A percentile compares a stretch with the other conserved stretches of the same genome.
phyloP scores from a whole-genome alignment of 768 basidiomycete species.

The Suillus luteus region DNA sequence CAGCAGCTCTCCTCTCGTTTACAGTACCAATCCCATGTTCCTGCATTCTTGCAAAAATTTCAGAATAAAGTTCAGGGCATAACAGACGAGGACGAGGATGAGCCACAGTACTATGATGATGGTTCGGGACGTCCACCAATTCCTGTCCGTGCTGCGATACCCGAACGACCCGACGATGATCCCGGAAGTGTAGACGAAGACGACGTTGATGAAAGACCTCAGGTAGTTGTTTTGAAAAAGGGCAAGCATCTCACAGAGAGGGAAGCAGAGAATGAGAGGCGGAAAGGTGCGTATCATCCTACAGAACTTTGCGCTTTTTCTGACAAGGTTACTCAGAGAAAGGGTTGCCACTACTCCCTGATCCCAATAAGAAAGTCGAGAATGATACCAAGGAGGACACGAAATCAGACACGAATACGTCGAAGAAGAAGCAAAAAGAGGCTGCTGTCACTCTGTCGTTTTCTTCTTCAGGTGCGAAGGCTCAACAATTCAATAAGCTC shows the following conservation, averaged over 20 bases:
- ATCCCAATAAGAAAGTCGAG: slow-evolving; percentile 31
- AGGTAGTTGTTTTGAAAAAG: slow-evolving; percentile 84
- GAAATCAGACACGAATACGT: slow-evolving; percentile 18
- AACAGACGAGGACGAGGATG: slow-evolving; percentile 50
- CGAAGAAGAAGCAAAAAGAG: slow-evolving; percentile 23
- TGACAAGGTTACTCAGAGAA: slow-evolving; percentile 46
- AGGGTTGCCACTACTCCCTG: slow-evolving; percentile 57
- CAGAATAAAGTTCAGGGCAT: slow-evolving; percentile 63
- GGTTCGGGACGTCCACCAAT: slow-evolving; percentile 75
- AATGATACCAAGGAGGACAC: slow-evolving; percentile 32
- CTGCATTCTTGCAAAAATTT: slow-evolving; percentile 66
- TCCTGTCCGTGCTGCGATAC: slow-evolving; percentile 70
- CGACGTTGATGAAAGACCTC: slow-evolving; percentile 77
- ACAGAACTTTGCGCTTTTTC: slow-evolving; percentile 8
- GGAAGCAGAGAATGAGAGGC: slow-evolving; percentile 76
- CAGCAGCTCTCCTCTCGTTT: slow-evolving; percentile 74
- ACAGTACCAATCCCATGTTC: slow-evolving; percentile 60
- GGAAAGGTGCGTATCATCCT: slow-evolving; percentile 55
- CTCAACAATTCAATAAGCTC: slow-evolving; percentile 28
- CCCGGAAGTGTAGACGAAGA: slow-evolving; percentile 77
- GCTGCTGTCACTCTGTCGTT: slow-evolving; percentile 37
- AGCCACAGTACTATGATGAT: slow-evolving; percentile 60
- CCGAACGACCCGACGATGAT: slow-evolving; percentile 64
- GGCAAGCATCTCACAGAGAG: slow-evolving; percentile 83
- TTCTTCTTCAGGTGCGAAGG: slow-evolving; percentile 37